Conservation (phyloP, 1,284 basidiomycete genomes). For the Ustilago nuda region DNA sequence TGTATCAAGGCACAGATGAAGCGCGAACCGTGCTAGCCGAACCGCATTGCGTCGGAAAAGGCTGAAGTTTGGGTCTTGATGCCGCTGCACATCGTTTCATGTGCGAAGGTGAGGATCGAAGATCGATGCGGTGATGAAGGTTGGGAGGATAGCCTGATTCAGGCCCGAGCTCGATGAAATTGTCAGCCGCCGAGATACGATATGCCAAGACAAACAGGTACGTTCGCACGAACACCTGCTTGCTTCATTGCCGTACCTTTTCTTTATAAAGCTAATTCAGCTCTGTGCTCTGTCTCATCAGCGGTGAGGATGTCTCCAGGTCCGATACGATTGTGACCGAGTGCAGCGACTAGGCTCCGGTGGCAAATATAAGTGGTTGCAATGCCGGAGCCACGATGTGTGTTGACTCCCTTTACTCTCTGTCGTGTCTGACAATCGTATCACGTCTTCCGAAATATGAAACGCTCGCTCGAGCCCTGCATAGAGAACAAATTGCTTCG, state of each 20-base stretch:
- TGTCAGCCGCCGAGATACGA: neutral
- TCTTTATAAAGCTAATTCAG: neutral
- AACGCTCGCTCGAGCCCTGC: neutral
- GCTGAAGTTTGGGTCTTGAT: neutral
- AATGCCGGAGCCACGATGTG: neutral
- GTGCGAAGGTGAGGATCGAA: neutral
- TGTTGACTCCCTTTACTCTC: neutral
- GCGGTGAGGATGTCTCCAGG: neutral
- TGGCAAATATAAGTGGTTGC: neutral
- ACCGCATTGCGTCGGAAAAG: neutral
- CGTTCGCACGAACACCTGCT: conserved; percentile 3
- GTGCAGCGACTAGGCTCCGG: neutral
- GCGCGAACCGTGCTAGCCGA: neutral
- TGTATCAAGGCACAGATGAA: neutral
- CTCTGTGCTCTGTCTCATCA: neutral
- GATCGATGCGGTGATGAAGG: neutral
- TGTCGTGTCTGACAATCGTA: neutral
- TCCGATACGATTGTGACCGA: neutral
- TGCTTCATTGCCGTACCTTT: neutral
- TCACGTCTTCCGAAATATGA: neutral
- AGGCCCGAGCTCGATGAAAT: neutral
- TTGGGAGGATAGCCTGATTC: neutral
- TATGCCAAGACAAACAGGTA: neutral
- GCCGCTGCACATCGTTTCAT: neutral
- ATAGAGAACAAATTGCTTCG: neutral